Conservation (phyloP, 176 grass and related monocot species). For the Oryza longistaminata region DNA sequence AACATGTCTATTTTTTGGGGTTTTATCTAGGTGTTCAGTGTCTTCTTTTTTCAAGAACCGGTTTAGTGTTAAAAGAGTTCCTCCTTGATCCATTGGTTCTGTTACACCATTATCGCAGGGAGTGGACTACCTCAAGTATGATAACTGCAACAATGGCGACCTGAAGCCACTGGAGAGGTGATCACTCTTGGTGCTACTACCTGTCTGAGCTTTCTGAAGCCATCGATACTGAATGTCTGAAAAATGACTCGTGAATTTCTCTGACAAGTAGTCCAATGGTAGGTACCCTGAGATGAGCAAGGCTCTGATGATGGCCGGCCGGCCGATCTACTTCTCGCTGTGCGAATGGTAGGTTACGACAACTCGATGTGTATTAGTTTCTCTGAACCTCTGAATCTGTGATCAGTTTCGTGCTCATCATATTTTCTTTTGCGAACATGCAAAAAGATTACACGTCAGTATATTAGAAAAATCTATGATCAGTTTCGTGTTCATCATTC, state of each 20-base stretch:
- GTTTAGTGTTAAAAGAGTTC: too few species aligned
- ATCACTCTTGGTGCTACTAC: background rate
- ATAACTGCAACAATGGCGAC: conserved; percentile 91
- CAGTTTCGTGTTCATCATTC: background rate
- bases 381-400: background rate
- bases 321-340: conserved; percentile 69
- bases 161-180: conserved; percentile 70
- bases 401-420: background rate
- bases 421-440: too few species aligned
- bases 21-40: background rate
- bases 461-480: background rate
- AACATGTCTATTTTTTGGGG: too few species aligned
- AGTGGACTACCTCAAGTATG: conserved; percentile 94
- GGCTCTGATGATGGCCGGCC: conserved; percentile 64
- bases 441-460: too few species aligned
- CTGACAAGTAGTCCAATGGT: background rate
- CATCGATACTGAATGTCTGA: background rate
- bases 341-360: conserved; percentile 72
- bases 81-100: background rate
- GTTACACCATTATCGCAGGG: conserved; percentile 37
- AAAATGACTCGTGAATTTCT: background rate
- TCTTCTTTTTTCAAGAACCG: background rate
- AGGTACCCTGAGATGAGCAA: conserved; percentile 90
- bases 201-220: background rate
- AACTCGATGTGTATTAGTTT: background rate